Base-by-base conservation (phyloP, 2,329 filamentous ascomycete genomes). In the Bipolaris bicolor region DNA sequence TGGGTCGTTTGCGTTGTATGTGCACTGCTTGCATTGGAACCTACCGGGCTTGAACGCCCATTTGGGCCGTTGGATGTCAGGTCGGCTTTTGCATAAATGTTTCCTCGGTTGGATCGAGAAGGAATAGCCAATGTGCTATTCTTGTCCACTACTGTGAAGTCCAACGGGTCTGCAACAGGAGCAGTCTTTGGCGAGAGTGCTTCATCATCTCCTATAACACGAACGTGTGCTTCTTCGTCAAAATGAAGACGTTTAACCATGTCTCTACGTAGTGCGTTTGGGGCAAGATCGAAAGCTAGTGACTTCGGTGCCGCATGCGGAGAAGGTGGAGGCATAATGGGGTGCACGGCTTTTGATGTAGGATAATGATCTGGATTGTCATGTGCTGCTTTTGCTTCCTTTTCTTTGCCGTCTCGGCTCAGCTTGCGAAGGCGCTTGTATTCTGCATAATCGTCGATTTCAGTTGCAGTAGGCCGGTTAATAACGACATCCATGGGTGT, bases 401-500 rank as follows among this genome's bases (percentile, higher is more conserved):
- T 61, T 18, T 45, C 61, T 7, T 52, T 64, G 0, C 49, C 29
- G 3, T 70, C 66, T 5, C 63, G 67, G 18, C 69, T 44, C 15
- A 64, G 15, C 10, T 64, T 73, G 7, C 70, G 66, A 7, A 80
- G 57, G 1, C 78, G 76, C 61, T 82, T 82, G 69, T 80, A 82
- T 49, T 81, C 79, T 5, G 64, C 60, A 54, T 82, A 83, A 51
- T 82, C 80, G 57, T 82, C 81, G 5, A 80, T 59, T 53, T 83
- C 80, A 40, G 77, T 77, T 1, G 77, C 70, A 13, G 69, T 74
- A 0, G 81, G 81, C 29, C 75, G 75, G 39, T 66, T 66, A 18
- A 77, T 59, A 5, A 81, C 74, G 9, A 72, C 64, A 7, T 73
- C 69, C 66, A 80, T 74, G 10, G 72, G 76, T 48, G 60, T 56